phyloP scores from a whole-genome alignment of 164 flowering plant species.

The Paratinospora sagittata region DNA sequence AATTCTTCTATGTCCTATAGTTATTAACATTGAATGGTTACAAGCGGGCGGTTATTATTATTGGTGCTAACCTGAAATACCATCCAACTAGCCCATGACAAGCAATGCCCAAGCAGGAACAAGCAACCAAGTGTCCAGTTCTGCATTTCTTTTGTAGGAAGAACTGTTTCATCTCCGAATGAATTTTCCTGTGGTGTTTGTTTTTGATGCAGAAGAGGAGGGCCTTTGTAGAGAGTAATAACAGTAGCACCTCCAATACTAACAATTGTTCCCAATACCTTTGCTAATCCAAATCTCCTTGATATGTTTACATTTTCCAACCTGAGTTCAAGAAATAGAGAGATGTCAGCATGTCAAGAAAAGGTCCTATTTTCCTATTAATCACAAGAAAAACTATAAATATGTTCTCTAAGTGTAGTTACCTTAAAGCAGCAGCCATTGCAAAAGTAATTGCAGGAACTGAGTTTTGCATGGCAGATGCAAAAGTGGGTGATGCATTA shows the following conservation, averaged over 20 bases:
- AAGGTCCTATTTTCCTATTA: neutral
- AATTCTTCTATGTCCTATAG: no score
- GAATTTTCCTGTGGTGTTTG: slow-evolving; percentile 7
- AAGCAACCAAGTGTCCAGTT: slow-evolving; percentile 72
- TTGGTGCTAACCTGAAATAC: slow-evolving; percentile 55
- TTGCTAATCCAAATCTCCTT: slow-evolving; percentile 63
- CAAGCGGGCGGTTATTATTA: neutral
- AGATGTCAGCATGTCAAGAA: neutral
- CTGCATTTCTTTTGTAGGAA: slow-evolving; percentile 25
- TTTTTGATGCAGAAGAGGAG: slow-evolving; percentile 36
- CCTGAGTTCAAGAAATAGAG: slow-evolving; percentile 21
- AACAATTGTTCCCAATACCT: slow-evolving; percentile 56
- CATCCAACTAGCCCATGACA: slow-evolving; percentile 87
- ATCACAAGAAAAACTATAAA: neutral
- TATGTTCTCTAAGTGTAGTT: neutral
- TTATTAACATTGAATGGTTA: neutral
- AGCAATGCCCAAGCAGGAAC: slow-evolving; percentile 62
- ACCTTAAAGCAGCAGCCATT: slow-evolving; percentile 68
- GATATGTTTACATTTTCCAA: slow-evolving; percentile 44
- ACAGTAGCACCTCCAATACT: slow-evolving; percentile 66
- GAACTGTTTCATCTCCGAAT: slow-evolving; percentile 9
- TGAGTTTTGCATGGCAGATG: slow-evolving; percentile 79
- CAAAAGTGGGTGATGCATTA: slow-evolving; percentile 77
- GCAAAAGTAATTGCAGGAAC: slow-evolving; percentile 76
- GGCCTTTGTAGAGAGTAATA: slow-evolving; percentile 68